These are phyloP conservation scores for Rhizopus arrhizus DNA, from an alignment of 371 early-diverging fungal species.

Conservation along the genomic window DNA sequence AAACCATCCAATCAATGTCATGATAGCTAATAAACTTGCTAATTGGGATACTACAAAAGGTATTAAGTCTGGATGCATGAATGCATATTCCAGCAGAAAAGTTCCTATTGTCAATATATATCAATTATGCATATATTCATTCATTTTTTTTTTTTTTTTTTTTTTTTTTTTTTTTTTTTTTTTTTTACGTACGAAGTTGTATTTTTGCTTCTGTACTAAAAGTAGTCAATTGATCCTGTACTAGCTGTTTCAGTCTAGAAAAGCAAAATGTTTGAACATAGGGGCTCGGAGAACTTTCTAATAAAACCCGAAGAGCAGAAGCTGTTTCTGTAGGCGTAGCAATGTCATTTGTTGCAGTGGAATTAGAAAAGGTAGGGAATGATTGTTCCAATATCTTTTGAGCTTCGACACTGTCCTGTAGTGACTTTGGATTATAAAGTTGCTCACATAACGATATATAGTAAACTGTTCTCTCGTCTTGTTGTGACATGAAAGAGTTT, in stretches of 20 bases:
- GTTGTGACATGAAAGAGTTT: constrained; percentile 18
- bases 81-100: constrained; percentile 71
- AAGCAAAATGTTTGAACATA: constrained; percentile 76
- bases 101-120: constrained; percentile 41
- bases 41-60: constrained; percentile 70
- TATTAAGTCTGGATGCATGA: constrained; percentile 65
- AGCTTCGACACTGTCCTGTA: constrained; percentile 65
- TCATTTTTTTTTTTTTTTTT: constrained; percentile 4
- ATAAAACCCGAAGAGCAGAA: constrained; percentile 65
- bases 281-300: constrained; percentile 70
- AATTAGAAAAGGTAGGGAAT: constrained; percentile 80
- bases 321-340: constrained; percentile 73
- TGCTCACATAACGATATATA: constrained; percentile 53
- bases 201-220: constrained; percentile 65
- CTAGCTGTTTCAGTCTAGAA: constrained; percentile 68
- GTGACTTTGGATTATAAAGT: constrained; percentile 62
- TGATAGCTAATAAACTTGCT: constrained; percentile 70
- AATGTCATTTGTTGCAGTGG: constrained; percentile 47
- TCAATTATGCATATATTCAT: neutral
- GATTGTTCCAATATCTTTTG: constrained; percentile 76
- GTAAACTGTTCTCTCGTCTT: constrained; percentile 41
- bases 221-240: constrained; percentile 70
- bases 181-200: constrained; percentile 60
- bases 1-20: constrained; percentile 84
- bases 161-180: neutral